Evolutionary conservation across 2,329 filamentous ascomycete species (phyloP).

Genomic region (Sarocladium brachiariae): DNA sequence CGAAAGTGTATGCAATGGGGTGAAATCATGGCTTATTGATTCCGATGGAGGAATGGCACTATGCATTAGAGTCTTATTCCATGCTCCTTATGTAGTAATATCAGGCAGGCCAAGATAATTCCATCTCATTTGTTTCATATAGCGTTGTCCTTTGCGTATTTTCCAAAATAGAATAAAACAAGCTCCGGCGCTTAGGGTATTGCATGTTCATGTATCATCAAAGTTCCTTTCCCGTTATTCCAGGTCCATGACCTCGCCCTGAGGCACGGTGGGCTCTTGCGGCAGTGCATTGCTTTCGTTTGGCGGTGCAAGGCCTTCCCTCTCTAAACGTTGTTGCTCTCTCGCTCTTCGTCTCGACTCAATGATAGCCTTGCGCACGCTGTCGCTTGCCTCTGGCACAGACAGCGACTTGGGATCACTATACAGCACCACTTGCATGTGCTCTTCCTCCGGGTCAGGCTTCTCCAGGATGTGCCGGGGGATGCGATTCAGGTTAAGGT

Average conservation of each 20-base stretch:
- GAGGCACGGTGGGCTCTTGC: conserved; percentile 24
- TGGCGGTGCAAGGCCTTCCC: conserved; percentile 19
- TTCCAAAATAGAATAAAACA: conserved; percentile 18
- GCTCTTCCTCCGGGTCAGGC: conserved; percentile 46
- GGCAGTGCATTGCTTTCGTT: conserved; percentile 10
- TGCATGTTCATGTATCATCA: not conserved
- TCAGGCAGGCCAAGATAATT: not conserved
- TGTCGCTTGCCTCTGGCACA: conserved; percentile 67
- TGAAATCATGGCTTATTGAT: too few relatives aligned
- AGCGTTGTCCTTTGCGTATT: too few relatives aligned
- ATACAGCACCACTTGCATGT: conserved; percentile 78
- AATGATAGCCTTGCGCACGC: conserved; percentile 74
- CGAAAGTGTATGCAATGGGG: too few relatives aligned
- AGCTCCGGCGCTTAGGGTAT: conserved; percentile 12
- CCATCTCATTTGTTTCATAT: too few relatives aligned
- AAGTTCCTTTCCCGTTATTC: conserved; percentile 31
- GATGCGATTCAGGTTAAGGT: conserved; percentile 64
- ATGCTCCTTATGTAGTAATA: not conserved
- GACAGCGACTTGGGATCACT: conserved; percentile 69
- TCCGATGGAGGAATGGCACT: not conserved
- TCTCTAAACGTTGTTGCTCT: conserved; percentile 44
- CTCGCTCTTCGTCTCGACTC: conserved; percentile 66
- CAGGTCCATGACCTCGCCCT: conserved; percentile 63
- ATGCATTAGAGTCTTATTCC: not conserved
- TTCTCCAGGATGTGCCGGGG: conserved; percentile 58